These are phyloP conservation scores for Lolium rigidum DNA, from an alignment of 176 grass and related monocot species.

Conservation along the genomic window DNA sequence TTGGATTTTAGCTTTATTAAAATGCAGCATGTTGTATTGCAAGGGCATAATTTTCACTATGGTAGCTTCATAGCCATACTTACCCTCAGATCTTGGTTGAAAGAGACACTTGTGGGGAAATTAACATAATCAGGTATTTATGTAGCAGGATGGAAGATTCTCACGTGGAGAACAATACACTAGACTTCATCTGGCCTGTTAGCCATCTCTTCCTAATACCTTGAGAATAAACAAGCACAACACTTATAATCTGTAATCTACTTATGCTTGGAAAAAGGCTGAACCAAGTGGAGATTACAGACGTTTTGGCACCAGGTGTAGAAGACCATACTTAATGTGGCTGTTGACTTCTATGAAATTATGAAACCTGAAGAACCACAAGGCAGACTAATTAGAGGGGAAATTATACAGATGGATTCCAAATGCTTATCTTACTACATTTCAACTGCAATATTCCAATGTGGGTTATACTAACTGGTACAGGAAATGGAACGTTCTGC, in stretches of 20 bases:
- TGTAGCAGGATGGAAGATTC: background rate
- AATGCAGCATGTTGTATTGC: constrained; percentile 29
- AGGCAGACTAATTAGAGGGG: constrained; percentile 1
- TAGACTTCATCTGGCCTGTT: constrained; percentile 13
- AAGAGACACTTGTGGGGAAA: constrained; percentile 8
- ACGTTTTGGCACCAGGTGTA: constrained; percentile 20
- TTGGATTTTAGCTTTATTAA: constrained; percentile 40
- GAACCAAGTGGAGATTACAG: constrained; percentile 24
- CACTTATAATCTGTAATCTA: constrained; percentile 12
- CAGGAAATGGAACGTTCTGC: constrained; percentile 99
- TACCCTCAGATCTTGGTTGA: constrained; percentile 1
- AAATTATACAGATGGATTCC: constrained; percentile 13
- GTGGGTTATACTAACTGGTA: constrained; percentile 23
- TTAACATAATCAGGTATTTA: constrained; percentile 10
- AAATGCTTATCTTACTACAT: constrained; percentile 21
- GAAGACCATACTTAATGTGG: background rate
- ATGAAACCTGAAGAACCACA: constrained; percentile 25
- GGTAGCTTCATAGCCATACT: constrained; percentile 12
- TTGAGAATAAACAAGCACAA: constrained; percentile 19
- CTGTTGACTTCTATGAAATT: constrained; percentile 18
- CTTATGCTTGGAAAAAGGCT: background rate
- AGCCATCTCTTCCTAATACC: background rate
- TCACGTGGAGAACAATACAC: constrained; percentile 21
- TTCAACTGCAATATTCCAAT: constrained; percentile 37
- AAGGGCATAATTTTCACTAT: constrained; percentile 19